These are phyloP conservation scores for Vicia faba DNA, from an alignment of 306 rosid species.

Conservation along the genomic window DNA sequence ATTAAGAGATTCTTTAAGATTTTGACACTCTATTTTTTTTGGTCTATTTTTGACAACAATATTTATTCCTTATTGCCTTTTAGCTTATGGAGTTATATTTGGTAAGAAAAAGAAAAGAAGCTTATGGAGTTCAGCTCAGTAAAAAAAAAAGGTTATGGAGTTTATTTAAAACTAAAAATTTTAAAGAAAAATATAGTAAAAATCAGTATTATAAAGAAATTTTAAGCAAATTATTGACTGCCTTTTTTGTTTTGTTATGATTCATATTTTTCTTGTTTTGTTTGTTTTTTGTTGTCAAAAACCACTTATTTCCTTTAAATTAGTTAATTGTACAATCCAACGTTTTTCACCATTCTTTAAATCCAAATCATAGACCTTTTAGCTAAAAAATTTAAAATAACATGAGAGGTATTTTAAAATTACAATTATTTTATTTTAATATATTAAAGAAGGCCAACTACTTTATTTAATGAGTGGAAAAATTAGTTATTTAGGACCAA, in stretches of 20 bases:
- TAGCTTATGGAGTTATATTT: not conserved
- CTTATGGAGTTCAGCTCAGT: not conserved
- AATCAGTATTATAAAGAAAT: not conserved
- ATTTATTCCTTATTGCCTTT: not conserved
- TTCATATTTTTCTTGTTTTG: too few species aligned
- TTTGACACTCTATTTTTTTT: not conserved
- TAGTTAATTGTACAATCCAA: not conserved
- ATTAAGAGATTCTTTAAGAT: not conserved
- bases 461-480: too few species aligned
- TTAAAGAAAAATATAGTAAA: not conserved
- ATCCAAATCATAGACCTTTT: not conserved
- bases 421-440: too few species aligned
- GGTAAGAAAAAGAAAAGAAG: not conserved
- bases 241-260: not conserved
- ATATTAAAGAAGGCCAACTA: too few species aligned
- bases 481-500: too few species aligned
- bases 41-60: too few species aligned
- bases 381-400: not conserved
- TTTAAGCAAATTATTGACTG: not conserved
- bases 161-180: not conserved
- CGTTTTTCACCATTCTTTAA: not conserved
- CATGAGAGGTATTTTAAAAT: too few species aligned
- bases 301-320: not conserved
- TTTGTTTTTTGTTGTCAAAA: not conserved
- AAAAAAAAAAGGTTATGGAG: not conserved